Conservation (phyloP, 2,329 filamentous ascomycete genomes). For the Clathrospora elynae region DNA sequence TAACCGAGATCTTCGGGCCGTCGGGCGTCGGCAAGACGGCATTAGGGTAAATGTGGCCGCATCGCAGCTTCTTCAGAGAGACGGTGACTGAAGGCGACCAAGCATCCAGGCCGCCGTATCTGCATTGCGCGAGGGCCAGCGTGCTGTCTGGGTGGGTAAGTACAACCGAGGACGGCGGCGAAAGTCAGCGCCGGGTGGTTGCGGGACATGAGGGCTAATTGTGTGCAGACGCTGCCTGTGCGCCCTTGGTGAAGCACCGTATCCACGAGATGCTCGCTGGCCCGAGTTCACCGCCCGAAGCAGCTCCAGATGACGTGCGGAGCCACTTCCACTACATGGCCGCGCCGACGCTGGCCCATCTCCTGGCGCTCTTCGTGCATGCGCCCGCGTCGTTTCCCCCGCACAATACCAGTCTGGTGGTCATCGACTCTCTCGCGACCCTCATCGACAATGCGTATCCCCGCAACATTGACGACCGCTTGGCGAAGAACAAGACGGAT, state of each 20-base stretch:
- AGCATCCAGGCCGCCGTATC: slow-evolving; percentile 73
- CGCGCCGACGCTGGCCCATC: slow-evolving; percentile 63
- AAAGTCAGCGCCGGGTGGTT: slow-evolving; percentile 16
- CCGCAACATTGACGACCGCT: slow-evolving; percentile 55
- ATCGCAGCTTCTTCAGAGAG: slow-evolving; percentile 15
- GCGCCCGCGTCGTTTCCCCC: slow-evolving; percentile 69
- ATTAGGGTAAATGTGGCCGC: slow-evolving; percentile 66
- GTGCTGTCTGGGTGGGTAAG: slow-evolving; percentile 83
- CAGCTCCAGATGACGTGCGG: slow-evolving; percentile 39
- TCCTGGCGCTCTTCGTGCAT: slow-evolving; percentile 73
- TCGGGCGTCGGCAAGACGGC: slow-evolving; percentile 85
- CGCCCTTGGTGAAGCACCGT: slow-evolving; percentile 55
- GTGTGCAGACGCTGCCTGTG: slow-evolving; percentile 55
- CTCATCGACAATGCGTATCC: slow-evolving; percentile 79
- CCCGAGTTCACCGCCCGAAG: slow-evolving; percentile 18
- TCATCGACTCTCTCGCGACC: slow-evolving; percentile 79
- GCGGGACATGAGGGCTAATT: slow-evolving; percentile 33
- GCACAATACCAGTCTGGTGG: slow-evolving; percentile 66
- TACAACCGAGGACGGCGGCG: slow-evolving; percentile 26
- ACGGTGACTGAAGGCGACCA: slow-evolving; percentile 35
- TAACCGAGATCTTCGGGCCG: slow-evolving; percentile 88
- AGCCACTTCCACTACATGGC: slow-evolving; percentile 69
- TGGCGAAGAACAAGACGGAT: slow-evolving; percentile 52
- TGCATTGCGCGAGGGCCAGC: slow-evolving; percentile 63
- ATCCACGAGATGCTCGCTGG: slow-evolving; percentile 54